Conservation (phyloP, 495 filamentous ascomycete genomes). For the Aspergillus baeticus region DNA sequence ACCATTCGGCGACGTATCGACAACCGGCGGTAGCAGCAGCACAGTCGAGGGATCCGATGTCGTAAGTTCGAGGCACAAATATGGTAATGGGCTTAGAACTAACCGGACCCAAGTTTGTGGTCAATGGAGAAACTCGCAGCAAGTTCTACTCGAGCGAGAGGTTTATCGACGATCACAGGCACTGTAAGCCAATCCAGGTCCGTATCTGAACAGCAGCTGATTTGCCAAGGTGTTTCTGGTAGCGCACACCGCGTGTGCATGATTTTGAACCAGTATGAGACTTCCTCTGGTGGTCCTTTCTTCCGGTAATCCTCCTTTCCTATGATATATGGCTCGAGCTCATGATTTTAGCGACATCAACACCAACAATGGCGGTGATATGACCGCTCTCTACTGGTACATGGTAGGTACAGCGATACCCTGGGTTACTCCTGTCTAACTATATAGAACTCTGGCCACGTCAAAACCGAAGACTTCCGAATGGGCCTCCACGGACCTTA, state of each 20-base stretch:
- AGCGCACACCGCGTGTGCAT: constrained; percentile 34
- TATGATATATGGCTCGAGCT: neutral
- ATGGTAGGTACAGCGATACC: constrained; percentile 41
- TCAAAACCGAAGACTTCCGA: constrained; percentile 60
- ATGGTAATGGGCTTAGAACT: neutral
- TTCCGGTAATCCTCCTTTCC: constrained; percentile 18
- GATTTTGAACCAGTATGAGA: constrained; percentile 43
- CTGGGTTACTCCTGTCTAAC: neutral
- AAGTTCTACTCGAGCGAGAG: constrained; percentile 68
- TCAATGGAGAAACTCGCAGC: constrained; percentile 60
- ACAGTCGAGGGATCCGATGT: constrained; percentile 64
- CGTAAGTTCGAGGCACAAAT: constrained; percentile 19
- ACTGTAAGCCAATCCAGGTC: constrained; percentile 43
- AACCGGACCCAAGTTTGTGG: constrained; percentile 38
- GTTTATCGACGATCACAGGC: constrained; percentile 65
- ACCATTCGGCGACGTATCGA: constrained; percentile 50
- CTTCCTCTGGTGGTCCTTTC: constrained; percentile 53
- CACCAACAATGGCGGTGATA: constrained; percentile 56
- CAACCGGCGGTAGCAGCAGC: constrained; percentile 39
- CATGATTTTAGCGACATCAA: constrained; percentile 58
- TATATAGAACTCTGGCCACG: constrained; percentile 28
- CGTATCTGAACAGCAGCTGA: constrained; percentile 1
- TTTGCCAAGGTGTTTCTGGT: constrained; percentile 26
- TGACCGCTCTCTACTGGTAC: constrained; percentile 64
- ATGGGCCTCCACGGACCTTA: constrained; percentile 70